Percentiles rank a stretch among this genome's conserved stretches.
Conservation (phyloP, 2,329 filamentous ascomycete genomes). For the Alternaria sp. region DNA sequence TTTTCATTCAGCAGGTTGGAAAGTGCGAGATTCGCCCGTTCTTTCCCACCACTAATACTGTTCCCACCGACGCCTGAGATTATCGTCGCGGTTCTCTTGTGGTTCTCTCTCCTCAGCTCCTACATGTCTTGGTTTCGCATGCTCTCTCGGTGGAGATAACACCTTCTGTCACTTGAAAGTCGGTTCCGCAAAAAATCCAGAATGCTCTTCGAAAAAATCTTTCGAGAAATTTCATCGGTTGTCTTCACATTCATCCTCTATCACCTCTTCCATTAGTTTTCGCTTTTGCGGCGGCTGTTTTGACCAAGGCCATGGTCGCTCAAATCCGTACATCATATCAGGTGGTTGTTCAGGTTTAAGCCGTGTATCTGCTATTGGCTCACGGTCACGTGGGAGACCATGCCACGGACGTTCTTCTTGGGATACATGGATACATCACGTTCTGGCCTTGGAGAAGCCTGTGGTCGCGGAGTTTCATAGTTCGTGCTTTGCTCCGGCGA, state of each 20-base stretch:
- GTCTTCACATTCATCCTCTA: not conserved
- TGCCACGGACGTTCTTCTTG: not conserved
- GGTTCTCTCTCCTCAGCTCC: not conserved
- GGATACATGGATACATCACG: not conserved
- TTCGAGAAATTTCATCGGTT: not conserved
- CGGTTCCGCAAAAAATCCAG: not conserved
- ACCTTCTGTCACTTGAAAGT: not conserved
- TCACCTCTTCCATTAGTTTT: not conserved
- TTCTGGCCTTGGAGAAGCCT: not conserved
- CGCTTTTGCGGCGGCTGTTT: not conserved
- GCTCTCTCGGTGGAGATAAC: not conserved
- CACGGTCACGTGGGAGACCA: not conserved
- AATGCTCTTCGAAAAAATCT: not conserved
- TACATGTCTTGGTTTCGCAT: not conserved
- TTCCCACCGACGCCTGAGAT: not conserved
- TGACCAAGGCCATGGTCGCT: constrained; percentile 1
- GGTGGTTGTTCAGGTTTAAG: not conserved
- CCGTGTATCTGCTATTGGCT: not conserved
- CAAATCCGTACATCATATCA: not conserved
- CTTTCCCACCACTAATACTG: not conserved
- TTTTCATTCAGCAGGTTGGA: no score
- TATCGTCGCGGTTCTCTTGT: not conserved
- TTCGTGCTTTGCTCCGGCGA: not conserved
- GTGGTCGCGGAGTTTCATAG: not conserved
- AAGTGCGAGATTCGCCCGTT: not conserved